Base-by-base conservation (phyloP, 495 filamentous ascomycete genomes). In the Lasiosphaeria miniovina region DNA sequence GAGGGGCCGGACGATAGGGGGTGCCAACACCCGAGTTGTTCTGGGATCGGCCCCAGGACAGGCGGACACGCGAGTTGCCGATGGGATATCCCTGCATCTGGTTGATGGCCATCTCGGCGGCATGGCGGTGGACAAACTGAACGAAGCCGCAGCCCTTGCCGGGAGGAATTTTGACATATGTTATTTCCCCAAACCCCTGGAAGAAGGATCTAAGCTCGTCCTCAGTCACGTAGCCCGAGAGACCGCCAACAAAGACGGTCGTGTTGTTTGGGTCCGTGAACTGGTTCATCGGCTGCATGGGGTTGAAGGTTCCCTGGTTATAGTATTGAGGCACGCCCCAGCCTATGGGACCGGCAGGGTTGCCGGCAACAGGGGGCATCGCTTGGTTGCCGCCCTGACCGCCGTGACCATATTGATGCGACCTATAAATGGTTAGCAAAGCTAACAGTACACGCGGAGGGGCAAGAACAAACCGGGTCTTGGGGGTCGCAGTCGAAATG, bases 231-330 rank as follows among this genome's bases (percentile, higher is more conserved):
- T 99, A 99, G 54, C 94, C 94, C 38, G 93, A 97, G 3, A 99
- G 86, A 49, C 94, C 94, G 65, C 94, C 94, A 60, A 99, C 94
- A 68, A 99, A 99, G 61, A 99, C 94, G 32, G 94, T 99, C 50
- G 94, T 99, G 80, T 99, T 99, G 83, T 99, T 99, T n/a, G 94
- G 94, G 67, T 99, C 94, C 36, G 94, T 99, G 79, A 99, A 99
- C 76, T 99, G 94, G 75, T 99, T 99, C 94, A 99, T 99, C 14
- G 92, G 92, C 77, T 96, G 92, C 61, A 80, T 69, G 0, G 77
- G 77, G 59, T 79, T 81, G 65, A 74, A 80, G 0, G 65, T 66
- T 1, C 66, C 65, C 54, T 71, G 68, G 54, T 61, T 66, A 49
- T 75, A 76, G 41, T 62, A 72, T 57, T 69, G 67, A 12, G 67